Percentiles rank a stretch among this genome's conserved stretches.
These are phyloP conservation scores for Metschnikowia orientalis DNA, from an alignment of 805 yeast species.

Conservation along the genomic window DNA sequence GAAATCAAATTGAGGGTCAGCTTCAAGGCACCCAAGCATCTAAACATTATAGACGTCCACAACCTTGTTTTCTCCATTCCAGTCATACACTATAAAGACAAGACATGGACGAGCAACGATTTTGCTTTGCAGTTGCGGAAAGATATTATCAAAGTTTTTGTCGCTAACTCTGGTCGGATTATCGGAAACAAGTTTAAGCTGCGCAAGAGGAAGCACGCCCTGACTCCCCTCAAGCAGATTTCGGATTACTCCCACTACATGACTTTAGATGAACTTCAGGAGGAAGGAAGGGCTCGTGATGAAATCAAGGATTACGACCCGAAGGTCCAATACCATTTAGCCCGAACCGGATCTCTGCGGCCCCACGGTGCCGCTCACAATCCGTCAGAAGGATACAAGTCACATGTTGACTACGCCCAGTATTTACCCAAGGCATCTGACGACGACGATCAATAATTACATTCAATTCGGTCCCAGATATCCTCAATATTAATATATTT, in stretches of 20 bases:
- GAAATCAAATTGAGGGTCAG: conserved; percentile 53
- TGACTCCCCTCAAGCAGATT: conserved; percentile 38
- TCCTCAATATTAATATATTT: too few species aligned
- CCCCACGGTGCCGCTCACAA: too few species aligned
- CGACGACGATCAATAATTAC: too few species aligned
- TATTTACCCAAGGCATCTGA: too few species aligned
- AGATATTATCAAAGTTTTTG: conserved; percentile 52
- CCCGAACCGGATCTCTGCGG: too few species aligned
- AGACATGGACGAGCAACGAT: conserved; percentile 71
- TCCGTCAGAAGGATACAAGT: too few species aligned
- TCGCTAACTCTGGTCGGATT: conserved; percentile 70
- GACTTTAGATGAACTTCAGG: conserved; percentile 38
- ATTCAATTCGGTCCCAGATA: too few species aligned
- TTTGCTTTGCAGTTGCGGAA: conserved; percentile 58
- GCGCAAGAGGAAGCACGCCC: conserved; percentile 26
- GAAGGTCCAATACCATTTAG: too few species aligned
- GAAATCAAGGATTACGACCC: conserved; percentile 2
- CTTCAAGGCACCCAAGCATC: conserved; percentile 68
- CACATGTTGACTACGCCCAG: too few species aligned
- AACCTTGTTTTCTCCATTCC: conserved; percentile 69
- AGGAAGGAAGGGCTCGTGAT: conserved; percentile 18
- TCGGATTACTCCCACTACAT: conserved; percentile 34
- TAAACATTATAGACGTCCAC: conserved; percentile 71
- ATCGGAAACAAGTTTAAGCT: conserved; percentile 65
- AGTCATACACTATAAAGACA: conserved; percentile 41